These are phyloP conservation scores for Pyricularia grisea DNA, from an alignment of 2,329 filamentous ascomycete genomes.

Conservation along the genomic window DNA sequence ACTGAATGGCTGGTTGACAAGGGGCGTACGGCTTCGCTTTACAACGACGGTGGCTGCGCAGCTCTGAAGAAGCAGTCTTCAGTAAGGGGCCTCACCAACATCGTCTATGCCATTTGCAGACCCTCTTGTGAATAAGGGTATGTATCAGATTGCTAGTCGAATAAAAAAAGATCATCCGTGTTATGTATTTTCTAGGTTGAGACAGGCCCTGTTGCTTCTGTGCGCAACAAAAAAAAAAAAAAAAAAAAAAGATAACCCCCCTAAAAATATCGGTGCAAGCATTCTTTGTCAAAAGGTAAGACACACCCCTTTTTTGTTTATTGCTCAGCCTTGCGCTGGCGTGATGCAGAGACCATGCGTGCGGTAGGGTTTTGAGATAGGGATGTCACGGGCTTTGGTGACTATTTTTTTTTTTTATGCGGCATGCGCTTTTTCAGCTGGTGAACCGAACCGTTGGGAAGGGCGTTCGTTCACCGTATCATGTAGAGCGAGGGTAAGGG, in stretches of 20 bases:
- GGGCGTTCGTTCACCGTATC: neutral
- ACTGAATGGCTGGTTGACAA: too few species aligned
- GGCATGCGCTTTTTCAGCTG: neutral
- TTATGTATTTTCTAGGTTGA: neutral
- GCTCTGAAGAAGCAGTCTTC: neutral
- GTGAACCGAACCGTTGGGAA: neutral
- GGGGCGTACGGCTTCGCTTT: too few species aligned
- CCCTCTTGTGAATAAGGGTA: neutral
- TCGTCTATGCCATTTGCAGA: neutral
- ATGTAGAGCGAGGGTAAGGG: too few species aligned
- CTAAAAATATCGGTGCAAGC: neutral
- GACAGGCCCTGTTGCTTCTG: neutral
- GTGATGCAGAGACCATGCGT: neutral
- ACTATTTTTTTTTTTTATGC: neutral
- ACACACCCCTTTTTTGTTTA: neutral
- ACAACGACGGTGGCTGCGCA: neutral
- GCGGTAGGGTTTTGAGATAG: neutral
- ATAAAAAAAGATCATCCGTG: too few species aligned
- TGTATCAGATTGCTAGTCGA: neutral
- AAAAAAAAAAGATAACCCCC: neutral
- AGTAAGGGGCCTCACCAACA: neutral
- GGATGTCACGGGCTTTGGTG: neutral
- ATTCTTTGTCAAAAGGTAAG: neutral
- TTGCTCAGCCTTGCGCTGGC: neutral
- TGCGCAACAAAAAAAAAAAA: too few species aligned